Base-by-base conservation (phyloP, 441 rosid species). In the Adansonia grandidieri region DNA sequence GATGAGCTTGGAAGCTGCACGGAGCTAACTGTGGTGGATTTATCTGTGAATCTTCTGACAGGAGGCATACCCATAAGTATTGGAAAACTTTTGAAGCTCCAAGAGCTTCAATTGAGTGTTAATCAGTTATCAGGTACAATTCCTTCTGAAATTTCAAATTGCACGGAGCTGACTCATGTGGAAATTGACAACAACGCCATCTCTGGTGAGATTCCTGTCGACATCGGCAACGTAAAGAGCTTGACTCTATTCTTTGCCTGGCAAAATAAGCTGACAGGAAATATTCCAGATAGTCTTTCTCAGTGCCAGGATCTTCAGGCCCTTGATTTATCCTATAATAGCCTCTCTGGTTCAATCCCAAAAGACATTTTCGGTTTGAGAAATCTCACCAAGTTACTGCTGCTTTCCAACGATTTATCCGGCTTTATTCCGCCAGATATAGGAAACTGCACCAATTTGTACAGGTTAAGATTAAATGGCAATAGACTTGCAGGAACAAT, bases 271-370 rank as follows among this genome's bases (percentile, higher is more conserved):
- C 84, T 96, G 45, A 87, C 97, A 3, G 97, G 99, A 14, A 88
- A 77, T 28, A 83, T 96, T 48, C 99, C 97, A 0, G 87, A 85
- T 83, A 88, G 93, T 64, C 80, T 93, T 48, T 89, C 94, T 0
- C 80, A 81, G 53, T 93, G 99, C 76, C 81, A 76, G 82, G 87
- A 89, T 77, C 99, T 95, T 80, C 88, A 95, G 86, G 96, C 98
- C 76, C 88, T 95, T 68, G 99, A 95, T 82, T 86, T 95, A 5
- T 95, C 99, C n/a, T 93, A 92, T 84, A 95, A 95, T 85, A 83
- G 71, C 73, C 90, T 93, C 74, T 88, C 86, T 19, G 99, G 99
- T 85, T 81, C 93, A n/a, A 88, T 93, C n/a, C 95, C 97, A 0
- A 84, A 78, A 24, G 83, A 88, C 76, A 82, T 95, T 74, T 93